phyloP scores from a whole-genome alignment of 2,329 filamentous ascomycete genomes.

The Epichloe sp. region DNA sequence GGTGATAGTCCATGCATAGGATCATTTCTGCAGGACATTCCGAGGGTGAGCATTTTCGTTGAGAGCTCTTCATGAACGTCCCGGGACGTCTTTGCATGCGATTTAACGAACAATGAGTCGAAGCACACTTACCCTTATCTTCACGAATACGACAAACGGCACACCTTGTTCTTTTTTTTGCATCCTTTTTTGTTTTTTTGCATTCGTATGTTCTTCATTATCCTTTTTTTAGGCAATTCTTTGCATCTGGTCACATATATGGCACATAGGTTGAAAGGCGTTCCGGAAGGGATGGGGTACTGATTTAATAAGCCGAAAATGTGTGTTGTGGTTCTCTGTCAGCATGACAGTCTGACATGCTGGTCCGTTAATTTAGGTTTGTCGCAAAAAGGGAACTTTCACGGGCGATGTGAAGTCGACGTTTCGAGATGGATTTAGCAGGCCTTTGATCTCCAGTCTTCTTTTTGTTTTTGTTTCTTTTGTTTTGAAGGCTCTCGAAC shows the following conservation, averaged over 20 bases:
- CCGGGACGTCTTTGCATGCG: background rate
- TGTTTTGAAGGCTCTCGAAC: background rate
- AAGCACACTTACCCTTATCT: background rate
- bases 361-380: background rate
- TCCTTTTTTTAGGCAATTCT: background rate
- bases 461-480: background rate
- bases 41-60: background rate
- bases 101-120: background rate
- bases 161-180: background rate
- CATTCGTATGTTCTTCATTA: no score
- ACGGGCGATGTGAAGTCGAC: no score
- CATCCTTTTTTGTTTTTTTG: background rate
- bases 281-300: background rate
- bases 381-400: no score
- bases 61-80: background rate
- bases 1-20: no score
- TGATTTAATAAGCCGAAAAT: background rate
- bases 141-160: background rate
- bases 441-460: background rate
- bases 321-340: background rate
- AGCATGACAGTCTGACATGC: background rate
- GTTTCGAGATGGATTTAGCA: background rate
- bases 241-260: background rate
- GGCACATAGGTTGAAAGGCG: background rate
- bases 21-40: background rate